Evolutionary conservation across 129 eudicot genomes (phyloP), one percentile per base, ranked within the genome.

Genomic region (Flaveria trinervia): DNA sequence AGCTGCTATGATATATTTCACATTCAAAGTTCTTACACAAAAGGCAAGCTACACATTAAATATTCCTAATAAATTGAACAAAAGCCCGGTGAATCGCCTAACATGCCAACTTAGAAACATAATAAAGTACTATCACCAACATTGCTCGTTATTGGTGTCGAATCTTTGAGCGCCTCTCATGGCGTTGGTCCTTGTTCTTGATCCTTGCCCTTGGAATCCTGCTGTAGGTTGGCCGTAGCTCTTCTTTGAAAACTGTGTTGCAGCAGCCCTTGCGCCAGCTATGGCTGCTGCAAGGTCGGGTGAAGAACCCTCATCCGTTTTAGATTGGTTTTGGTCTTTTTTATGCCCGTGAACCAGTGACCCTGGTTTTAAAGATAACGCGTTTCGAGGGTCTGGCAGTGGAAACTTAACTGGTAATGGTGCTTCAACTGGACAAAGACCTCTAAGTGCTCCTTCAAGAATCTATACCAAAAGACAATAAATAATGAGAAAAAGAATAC

Each of bases 211-310:
- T 65, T 49, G 71, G 23, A 61, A 59, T 2, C 75, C 71, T 0
- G 62, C 20, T 33, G 82, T 9, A 51, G 88, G 51, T 11, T 71
- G 83, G 16, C 75, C 45, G 68, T 41, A 41, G 62, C 70, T 70
- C 72, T 88, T 83, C 76, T 85, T 90, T 4, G 91, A 86, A 76
- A 90, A 90, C 74, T 90, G 97, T 13, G 90, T 82, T 1, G 93
- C 91, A 57, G 97, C 97, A 12, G 88, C 92, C 76, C 86, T 86
- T 23, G 97, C 98, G 39, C 96, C 96, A 11, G 89, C 90, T 85
- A 93, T 93, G 68, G 92, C 98, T 2, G 92, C 88, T 56, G 82
- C 76, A 14, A 93, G 96, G 18, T 68, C 52, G 20, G 84, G 75
- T 4, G 91, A 81, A 2, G 97, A 82, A 49, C 61, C 83, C 67